Conservation (phyloP, 495 filamentous ascomycete genomes). For the Pyronema omphalodes region DNA sequence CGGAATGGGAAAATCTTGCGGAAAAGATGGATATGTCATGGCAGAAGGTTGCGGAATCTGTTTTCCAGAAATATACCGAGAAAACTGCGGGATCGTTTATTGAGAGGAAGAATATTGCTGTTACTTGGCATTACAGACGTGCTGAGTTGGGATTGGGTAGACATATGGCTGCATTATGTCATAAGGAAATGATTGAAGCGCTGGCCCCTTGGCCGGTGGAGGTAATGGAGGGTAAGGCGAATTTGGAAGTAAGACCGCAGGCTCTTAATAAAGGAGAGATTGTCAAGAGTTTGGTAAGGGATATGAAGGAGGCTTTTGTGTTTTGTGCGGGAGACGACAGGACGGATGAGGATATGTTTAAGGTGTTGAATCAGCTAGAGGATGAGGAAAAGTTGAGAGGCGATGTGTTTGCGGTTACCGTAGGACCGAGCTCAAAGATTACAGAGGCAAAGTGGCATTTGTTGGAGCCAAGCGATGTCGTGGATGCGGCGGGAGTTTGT, state of each 20-base stretch:
- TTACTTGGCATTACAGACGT: slow-evolving; percentile 93
- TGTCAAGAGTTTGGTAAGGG: slow-evolving; percentile 50
- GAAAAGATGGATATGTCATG: slow-evolving; percentile 72
- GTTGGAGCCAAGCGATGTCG: slow-evolving; percentile 69
- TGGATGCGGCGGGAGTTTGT: slow-evolving; percentile 57
- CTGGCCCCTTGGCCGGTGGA: slow-evolving; percentile 73
- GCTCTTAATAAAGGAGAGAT: slow-evolving; percentile 96
- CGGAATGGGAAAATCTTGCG: slow-evolving; percentile 70
- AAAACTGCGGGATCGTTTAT: slow-evolving; percentile 72
- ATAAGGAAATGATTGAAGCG: slow-evolving; percentile 52
- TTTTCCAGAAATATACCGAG: slow-evolving; percentile 73
- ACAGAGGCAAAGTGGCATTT: slow-evolving; percentile 78
- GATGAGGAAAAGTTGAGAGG: not conserved
- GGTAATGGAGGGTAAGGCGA: slow-evolving; percentile 89
- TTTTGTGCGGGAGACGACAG: slow-evolving; percentile 87
- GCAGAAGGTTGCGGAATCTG: slow-evolving; percentile 60
- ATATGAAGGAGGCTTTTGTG: slow-evolving; percentile 51
- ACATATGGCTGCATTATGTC: slow-evolving; percentile 56
- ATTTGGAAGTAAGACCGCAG: slow-evolving; percentile 85
- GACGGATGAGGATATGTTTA: slow-evolving; percentile 73
- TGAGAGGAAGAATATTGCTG: slow-evolving; percentile 73
- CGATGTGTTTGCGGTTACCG: slow-evolving; percentile 68
- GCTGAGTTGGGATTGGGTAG: slow-evolving; percentile 67
- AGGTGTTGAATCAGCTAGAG: not conserved
- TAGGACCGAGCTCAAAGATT: slow-evolving; percentile 70